phyloP scores from a whole-genome alignment of 1,284 basidiomycete species.

The Retiboletus flavoniger region DNA sequence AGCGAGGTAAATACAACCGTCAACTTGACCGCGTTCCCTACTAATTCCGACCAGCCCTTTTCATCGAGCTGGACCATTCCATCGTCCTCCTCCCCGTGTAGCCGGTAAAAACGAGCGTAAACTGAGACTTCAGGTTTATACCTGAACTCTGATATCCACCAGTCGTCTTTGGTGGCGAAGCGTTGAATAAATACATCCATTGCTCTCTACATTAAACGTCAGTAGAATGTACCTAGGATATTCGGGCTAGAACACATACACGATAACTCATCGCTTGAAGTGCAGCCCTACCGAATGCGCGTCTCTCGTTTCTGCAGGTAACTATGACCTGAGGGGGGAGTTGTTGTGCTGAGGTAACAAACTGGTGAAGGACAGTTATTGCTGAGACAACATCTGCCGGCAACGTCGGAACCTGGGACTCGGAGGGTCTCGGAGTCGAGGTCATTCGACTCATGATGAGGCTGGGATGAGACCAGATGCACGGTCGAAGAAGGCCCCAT shows the following conservation, averaged over 20 bases:
- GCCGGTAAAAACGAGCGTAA: conserved; percentile 34
- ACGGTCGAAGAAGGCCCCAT: neutral
- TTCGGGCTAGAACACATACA: conserved; percentile 15
- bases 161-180: conserved; percentile 35
- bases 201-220: conserved; percentile 25
- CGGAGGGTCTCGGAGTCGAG: conserved; percentile 23
- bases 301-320: conserved; percentile 31
- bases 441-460: conserved; percentile 29
- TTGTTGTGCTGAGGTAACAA: conserved; percentile 29
- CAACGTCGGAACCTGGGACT: conserved; percentile 24
- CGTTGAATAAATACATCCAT: conserved; percentile 34
- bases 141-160: conserved; percentile 36
- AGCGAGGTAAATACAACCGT: conserved; percentile 34
- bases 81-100: conserved; percentile 34
- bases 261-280: conserved; percentile 36
- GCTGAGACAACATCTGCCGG: conserved; percentile 32
- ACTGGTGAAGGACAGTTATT: conserved; percentile 30
- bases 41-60: conserved; percentile 33
- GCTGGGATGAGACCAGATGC: neutral
- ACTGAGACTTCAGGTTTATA: conserved; percentile 35
- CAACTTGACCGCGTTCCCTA: conserved; percentile 34
- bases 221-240: conserved; percentile 4
- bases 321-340: conserved; percentile 35
- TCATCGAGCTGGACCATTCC: conserved; percentile 34
- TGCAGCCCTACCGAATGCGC: conserved; percentile 31